Base-by-base conservation (phyloP, 305 asterid genomes). In the Fraxinus paxiana region DNA sequence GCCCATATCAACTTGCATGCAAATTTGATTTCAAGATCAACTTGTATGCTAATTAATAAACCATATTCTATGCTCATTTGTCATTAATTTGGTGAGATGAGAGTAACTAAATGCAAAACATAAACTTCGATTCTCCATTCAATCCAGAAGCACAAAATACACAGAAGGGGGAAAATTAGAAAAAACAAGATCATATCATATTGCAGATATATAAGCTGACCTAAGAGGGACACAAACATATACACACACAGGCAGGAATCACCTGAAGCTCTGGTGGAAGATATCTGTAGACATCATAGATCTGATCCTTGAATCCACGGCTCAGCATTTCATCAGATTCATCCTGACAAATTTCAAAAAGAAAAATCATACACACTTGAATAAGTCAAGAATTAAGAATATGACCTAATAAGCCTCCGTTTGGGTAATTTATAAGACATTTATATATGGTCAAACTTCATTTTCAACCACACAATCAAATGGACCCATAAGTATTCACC, bases 321-420 rank as follows among this genome's bases (percentile, higher is more conserved):
- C 97, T 93, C 92, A 95, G 74, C 98, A 95, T 95, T 90, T 95
- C 98, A 86, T 95, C 98, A 78, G 98, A 95, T 83, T 95, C 98
- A 80, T 93, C 98, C 98, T 94, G 78, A 72, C 26, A 79, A 34
- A 37, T 33, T 78, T 51, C 73, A 33, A 35, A 73, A 73, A 80
- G 51, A 30, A 65, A 71, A 77, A 28, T 54, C 20, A 84, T 20
- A 41, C 51, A 8, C 34, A 43, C 54, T 54, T 43, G 74, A 30
- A 41, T 63, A 35, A 70, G 41, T 2, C 12, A 22, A 54, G 7
- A 6, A 26, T 26, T 26, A 70, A 12, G 6, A 79, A 77, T 38
- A 71, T 37, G 61, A 34, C 13, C 54, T 2, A 65, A 54, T 20
- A 10, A 13, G 56, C 56, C 17, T 46, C 6, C 18, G 2, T 46